Percentiles rank a stretch among this genome's conserved stretches.
These are phyloP conservation scores for Penicillium crystallinum DNA, from an alignment of 495 filamentous ascomycete genomes.

Conservation along the genomic window DNA sequence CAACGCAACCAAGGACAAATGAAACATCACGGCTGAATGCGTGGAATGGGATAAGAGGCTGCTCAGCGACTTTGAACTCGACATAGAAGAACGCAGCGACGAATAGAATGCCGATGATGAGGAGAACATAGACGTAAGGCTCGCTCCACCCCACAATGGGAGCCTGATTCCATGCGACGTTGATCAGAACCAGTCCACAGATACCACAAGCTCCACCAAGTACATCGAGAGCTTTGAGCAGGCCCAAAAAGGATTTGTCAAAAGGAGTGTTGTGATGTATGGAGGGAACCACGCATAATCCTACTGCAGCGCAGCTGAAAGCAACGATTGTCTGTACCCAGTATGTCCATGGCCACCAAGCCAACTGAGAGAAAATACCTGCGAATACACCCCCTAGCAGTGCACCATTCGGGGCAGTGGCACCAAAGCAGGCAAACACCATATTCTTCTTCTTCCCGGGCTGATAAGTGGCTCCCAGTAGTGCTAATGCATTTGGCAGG, in stretches of 20 bases:
- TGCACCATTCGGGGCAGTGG: conserved; percentile 52
- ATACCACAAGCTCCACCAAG: conserved; percentile 51
- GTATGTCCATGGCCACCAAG: conserved; percentile 66
- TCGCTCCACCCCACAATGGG: conserved; percentile 40
- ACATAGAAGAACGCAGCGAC: conserved; percentile 36
- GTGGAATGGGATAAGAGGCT: conserved; percentile 44
- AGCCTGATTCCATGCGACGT: conserved; percentile 50
- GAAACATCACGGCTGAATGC: conserved; percentile 33
- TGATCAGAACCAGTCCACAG: conserved; percentile 50
- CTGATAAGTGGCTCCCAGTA: conserved; percentile 54
- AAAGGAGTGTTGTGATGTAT: conserved; percentile 18
- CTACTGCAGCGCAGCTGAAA: conserved; percentile 32
- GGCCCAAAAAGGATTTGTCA: neutral
- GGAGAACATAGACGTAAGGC: conserved; percentile 41
- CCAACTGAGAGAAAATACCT: conserved; percentile 44
- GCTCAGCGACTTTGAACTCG: conserved; percentile 29
- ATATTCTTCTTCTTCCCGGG: conserved; percentile 56
- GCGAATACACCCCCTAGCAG: conserved; percentile 48
- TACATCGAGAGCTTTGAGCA: conserved; percentile 40
- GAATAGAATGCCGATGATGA: conserved; percentile 41
- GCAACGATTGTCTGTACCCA: conserved; percentile 51
- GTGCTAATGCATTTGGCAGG: conserved; percentile 57
- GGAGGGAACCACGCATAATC: conserved; percentile 45
- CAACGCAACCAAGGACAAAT: conserved; percentile 42
- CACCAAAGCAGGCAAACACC: conserved; percentile 60